Evolutionary conservation across 73 alveolate species (phyloP), one percentile per base, ranked within the genome.

Genomic region (Halteria grandinella): DNA sequence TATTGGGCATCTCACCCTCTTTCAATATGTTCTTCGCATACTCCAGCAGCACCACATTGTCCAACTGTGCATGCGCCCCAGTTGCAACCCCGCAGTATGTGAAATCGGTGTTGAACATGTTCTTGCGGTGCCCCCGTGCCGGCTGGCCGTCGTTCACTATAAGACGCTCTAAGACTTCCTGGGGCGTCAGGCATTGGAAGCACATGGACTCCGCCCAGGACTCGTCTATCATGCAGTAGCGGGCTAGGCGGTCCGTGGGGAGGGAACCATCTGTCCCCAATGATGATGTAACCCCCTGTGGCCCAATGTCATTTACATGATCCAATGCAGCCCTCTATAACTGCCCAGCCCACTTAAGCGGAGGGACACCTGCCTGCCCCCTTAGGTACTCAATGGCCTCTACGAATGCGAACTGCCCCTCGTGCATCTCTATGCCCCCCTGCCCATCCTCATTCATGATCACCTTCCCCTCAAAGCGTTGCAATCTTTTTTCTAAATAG

Each of bases 221-320:
- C 10, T 91, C 95, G 63, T 89, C 96, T 85, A 94, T 88, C 18
- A 75, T 86, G 55, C 96, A 85, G 70, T 92, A 85, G 60, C 96
- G 55, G 51, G 79, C 95, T 54, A 95, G 39, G 58, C 99, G 82
- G 62, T 87, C 91, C 50, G 84, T 79, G 36, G 95, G 91, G n/a
- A 74, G 43, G 25, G 93, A 79, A 45, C 91, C 93, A 89, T 95
- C 95, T 48, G 90, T 84, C 40, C 98, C 99, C 21, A 86, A 85
- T 45, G 87, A 94, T 1, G 91, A 53, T 0, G 63, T 43, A 48
- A 90, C 55, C 8, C 97, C 99, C 66, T 86, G 81, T 1, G 94
- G 93, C 8, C 99, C 98, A 41, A 95, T 73, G 69, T 95, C 98
- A 24, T 92, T 78, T 33, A 91, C 89, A 71, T 89, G 96, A 74